Evolutionary conservation across 2,329 filamentous ascomycete species (phyloP), one percentile per base, ranked within the genome.

Genomic region (Xylariales sp.): DNA sequence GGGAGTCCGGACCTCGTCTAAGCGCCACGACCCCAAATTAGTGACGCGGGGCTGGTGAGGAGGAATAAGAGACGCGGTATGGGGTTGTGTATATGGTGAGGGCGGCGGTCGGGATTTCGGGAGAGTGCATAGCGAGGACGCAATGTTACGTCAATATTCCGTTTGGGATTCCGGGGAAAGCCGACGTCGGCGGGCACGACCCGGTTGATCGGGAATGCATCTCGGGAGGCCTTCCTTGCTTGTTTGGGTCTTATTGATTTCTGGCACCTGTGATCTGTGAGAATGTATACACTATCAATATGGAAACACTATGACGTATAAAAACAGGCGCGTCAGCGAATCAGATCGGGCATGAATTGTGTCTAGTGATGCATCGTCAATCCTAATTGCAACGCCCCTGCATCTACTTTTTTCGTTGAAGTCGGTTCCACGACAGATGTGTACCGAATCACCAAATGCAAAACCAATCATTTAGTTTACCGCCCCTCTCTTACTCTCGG

Each of bases 61-160:
- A 54, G 60, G 60, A 14, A 63, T 67, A 49, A 65, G 48, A 69
- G 49, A 59, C 50, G 68, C 65, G 65, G 62, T 48, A 48, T 14
- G 30, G 58, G 28, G 64, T 54, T 39, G 28, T 68, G 57, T 64
- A 59, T 39, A 48, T 59, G 48, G 62, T 56, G 39, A 34, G 18
- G 32, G 32, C 48, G 63, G 66, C 50, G 60, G 59, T 69, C 70
- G 70, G 72, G 45, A n/a, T 54, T 69, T 74, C 72, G 71, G 72
- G 64, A 28, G 56, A 74, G 65, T 64, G 61, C 64, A 61, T 54
- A 62, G 70, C 69, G 69, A 68, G n/a, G 32, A 10, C 23, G 23
- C 43, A 3, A 2, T 23, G 43, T 60, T 62, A 63, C 58, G 58
- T 66, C 58, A 65, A 55, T 9, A 16, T 36, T 36, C 12, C 39